phyloP scores from a whole-genome alignment of 2,329 filamentous ascomycete genomes.

The Rhytidhysteron rufulum region DNA sequence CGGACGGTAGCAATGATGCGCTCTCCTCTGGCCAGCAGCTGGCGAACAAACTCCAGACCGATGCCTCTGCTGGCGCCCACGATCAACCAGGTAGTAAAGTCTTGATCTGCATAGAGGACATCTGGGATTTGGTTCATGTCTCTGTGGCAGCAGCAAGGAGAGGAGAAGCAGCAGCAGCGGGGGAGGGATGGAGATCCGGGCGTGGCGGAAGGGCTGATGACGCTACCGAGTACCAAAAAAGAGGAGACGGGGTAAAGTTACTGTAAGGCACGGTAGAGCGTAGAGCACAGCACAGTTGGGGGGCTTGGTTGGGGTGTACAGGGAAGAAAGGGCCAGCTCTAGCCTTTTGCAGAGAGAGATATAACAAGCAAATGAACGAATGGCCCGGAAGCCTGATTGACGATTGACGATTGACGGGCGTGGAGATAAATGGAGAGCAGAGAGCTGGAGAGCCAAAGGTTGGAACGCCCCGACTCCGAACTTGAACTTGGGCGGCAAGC shows the following conservation, averaged over 20 bases:
- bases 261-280: too few relatives aligned
- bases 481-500: too few relatives aligned
- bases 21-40: slow-evolving; percentile 45
- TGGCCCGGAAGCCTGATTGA: too few relatives aligned
- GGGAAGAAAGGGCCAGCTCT: background rate
- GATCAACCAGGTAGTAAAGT: slow-evolving; percentile 44
- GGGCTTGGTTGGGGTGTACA: background rate
- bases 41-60: slow-evolving; percentile 51
- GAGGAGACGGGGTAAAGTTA: too few relatives aligned
- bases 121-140: slow-evolving; percentile 42
- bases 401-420: too few relatives aligned
- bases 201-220: background rate
- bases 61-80: slow-evolving; percentile 47
- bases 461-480: too few relatives aligned
- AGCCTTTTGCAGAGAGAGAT: background rate
- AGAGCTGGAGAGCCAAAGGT: too few relatives aligned
- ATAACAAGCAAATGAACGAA: too few relatives aligned
- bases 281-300: background rate
- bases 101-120: slow-evolving; percentile 38
- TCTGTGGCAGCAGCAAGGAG: background rate
- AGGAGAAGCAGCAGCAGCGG: background rate
- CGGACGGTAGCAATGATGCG: slow-evolving; percentile 52
- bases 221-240: background rate
- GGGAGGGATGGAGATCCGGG: too few relatives aligned
- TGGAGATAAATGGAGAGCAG: too few relatives aligned